Conservation (phyloP, 75 land plant species). For the Pinus albicaulis region DNA sequence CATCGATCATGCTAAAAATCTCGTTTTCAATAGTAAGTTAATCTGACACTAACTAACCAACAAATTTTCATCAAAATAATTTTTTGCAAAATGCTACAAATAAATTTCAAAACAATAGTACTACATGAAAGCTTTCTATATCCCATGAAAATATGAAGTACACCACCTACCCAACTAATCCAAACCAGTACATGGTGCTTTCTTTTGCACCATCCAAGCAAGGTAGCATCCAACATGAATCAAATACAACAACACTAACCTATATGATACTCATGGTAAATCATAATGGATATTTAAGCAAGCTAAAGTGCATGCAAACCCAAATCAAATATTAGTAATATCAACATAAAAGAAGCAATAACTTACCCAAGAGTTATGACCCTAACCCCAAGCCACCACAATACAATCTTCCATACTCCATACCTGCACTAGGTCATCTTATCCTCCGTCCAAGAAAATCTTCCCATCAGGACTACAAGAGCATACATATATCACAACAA, state of each 20-base stretch:
- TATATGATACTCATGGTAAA: constrained; percentile 12
- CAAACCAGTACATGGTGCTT: constrained; percentile 34
- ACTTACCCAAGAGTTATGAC: constrained; percentile 46
- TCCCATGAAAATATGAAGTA: neutral
- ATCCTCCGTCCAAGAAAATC: constrained; percentile 41
- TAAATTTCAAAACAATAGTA: neutral
- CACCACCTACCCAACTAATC: constrained; percentile 43
- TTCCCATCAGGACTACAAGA: constrained; percentile 33
- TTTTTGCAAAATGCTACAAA: too few relatives aligned
- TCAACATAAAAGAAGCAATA: neutral
- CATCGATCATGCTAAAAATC: too few relatives aligned
- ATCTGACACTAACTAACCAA: too few relatives aligned
- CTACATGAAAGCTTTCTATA: neutral
- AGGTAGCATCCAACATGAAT: constrained; percentile 35
- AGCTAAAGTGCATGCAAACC: neutral
- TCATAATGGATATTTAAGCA: neutral
- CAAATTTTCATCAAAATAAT: too few relatives aligned
- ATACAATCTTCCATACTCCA: constrained; percentile 52
- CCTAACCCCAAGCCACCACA: constrained; percentile 52
- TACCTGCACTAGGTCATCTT: constrained; percentile 45
- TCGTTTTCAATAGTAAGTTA: too few relatives aligned
- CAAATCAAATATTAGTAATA: neutral
- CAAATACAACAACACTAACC: constrained; percentile 44
- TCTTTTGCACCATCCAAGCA: constrained; percentile 21
- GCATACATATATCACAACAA: neutral